phyloP scores from a whole-genome alignment of 2,329 filamentous ascomycete genomes.

The Aspergillus neoniger region DNA sequence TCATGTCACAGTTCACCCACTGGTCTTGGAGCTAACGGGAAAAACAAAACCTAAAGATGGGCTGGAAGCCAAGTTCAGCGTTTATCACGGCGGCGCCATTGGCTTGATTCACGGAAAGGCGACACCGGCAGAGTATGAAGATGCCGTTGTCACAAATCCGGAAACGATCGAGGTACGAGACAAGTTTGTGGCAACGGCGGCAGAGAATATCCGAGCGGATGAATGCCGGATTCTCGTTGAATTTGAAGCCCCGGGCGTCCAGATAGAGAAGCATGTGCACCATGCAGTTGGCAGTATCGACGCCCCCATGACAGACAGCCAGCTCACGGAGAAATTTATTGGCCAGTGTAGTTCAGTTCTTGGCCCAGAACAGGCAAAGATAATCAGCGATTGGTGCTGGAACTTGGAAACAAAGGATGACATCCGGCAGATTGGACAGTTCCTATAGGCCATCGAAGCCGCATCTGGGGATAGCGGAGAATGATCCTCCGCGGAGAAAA shows the following conservation, averaged over 20 bases:
- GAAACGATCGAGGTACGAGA: constrained; percentile 48
- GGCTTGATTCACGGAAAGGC: constrained; percentile 55
- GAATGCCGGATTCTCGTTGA: constrained; percentile 44
- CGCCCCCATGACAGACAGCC: constrained; percentile 49
- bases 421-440: constrained; percentile 30
- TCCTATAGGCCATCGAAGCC: constrained; percentile 10
- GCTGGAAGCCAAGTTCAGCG: constrained; percentile 57
- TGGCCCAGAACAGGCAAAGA: constrained; percentile 39
- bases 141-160: constrained; percentile 47
- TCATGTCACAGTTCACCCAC: constrained; percentile 51
- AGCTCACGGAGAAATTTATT: constrained; percentile 53
- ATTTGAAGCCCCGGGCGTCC: constrained; percentile 38
- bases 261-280: constrained; percentile 49
- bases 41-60: constrained; percentile 54
- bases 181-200: constrained; percentile 47
- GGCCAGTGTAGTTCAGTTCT: constrained; percentile 50
- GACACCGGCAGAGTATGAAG: constrained; percentile 54
- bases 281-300: constrained; percentile 55
- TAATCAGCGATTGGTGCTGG: constrained; percentile 36
- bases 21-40: constrained; percentile 56
- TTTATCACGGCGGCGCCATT: constrained; percentile 57
- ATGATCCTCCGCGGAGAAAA: not conserved
- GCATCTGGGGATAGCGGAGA: not conserved
- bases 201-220: constrained; percentile 45
- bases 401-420: constrained; percentile 36